phyloP scores from a whole-genome alignment of 805 yeast species.

The Candida nitratophila region DNA sequence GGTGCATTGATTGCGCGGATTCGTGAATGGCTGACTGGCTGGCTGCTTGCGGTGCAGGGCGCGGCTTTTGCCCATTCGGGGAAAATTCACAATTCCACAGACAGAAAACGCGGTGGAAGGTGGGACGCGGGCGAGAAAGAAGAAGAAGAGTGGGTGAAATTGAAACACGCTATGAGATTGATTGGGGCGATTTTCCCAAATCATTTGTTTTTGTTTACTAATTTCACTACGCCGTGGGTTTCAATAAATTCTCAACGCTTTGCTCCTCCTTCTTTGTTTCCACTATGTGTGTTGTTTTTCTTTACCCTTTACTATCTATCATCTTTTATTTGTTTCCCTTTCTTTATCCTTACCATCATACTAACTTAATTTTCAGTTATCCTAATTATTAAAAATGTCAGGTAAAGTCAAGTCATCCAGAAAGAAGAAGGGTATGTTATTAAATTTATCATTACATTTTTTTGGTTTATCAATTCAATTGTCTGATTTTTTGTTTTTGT shows the following conservation, averaged over 20 bases:
- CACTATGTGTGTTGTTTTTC: background rate
- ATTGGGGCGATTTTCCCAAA: too few species aligned
- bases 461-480: constrained; percentile 5
- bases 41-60: too few species aligned
- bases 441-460: background rate
- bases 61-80: too few species aligned
- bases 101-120: too few species aligned
- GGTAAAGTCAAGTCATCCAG: constrained; percentile 23
- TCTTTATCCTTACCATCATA: background rate
- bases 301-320: background rate
- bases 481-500: background rate
- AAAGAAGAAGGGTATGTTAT: constrained; percentile 28
- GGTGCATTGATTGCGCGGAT: too few species aligned
- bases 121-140: too few species aligned
- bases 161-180: too few species aligned
- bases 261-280: background rate
- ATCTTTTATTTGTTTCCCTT: background rate
- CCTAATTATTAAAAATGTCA: constrained; percentile 16
- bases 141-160: too few species aligned
- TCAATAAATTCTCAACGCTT: background rate
- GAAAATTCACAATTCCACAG: too few species aligned
- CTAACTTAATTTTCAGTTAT: constrained; percentile 4
- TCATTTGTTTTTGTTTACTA: background rate
- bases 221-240: background rate
- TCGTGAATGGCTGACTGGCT: too few species aligned